phyloP scores from a whole-genome alignment of 208 protist genomes.

The Tritrichomonas foetus region DNA sequence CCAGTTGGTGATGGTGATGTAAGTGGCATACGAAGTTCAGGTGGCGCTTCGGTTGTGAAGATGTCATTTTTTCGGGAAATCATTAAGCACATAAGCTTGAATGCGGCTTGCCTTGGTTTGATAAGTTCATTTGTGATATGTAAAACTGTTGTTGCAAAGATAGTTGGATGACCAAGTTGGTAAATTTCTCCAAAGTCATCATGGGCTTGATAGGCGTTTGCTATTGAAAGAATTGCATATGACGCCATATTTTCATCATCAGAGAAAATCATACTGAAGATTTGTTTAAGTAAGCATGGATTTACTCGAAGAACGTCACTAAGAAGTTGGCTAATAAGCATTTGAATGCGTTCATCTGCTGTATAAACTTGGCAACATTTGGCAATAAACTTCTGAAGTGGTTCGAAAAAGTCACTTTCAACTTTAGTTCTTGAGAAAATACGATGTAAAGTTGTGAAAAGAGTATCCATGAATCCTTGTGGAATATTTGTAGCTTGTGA shows the following conservation, averaged over 20 bases:
- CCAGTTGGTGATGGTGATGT: neutral
- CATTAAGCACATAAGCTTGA: neutral
- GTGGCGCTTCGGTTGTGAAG: neutral
- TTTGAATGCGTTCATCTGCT: neutral
- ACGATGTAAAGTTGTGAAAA: neutral
- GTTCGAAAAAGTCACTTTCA: neutral
- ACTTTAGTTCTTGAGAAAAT: neutral
- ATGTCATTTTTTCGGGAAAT: neutral
- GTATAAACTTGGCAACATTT: neutral
- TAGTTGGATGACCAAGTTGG: neutral
- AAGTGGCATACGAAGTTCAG: neutral
- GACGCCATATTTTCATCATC: neutral
- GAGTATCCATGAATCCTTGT: neutral
- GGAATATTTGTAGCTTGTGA: too few species aligned
- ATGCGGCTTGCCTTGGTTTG: neutral
- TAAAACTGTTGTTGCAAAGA: neutral
- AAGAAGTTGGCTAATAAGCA: neutral
- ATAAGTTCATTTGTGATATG: neutral
- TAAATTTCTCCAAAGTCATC: neutral
- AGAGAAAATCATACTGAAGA: neutral
- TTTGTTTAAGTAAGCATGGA: neutral
- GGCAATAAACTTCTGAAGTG: neutral
- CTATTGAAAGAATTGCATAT: neutral
- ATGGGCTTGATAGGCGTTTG: neutral
- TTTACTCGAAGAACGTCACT: neutral